Conservation (phyloP, 768 basidiomycete species). For the Lactarius sanguifluus region DNA sequence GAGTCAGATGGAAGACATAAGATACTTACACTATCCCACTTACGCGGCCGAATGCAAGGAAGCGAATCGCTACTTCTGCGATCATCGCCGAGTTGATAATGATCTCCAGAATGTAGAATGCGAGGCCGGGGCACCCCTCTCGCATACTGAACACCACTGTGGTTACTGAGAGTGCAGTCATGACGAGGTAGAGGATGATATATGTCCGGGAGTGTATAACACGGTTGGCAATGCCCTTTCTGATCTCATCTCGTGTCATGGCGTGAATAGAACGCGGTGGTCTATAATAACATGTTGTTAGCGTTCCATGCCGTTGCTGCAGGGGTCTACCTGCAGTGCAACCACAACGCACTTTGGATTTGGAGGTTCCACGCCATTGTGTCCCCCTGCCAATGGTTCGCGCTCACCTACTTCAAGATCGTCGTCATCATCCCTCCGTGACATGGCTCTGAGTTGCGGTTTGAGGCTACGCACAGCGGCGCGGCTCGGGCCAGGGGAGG, state of each 20-base stretch:
- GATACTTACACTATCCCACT: conserved; percentile 36
- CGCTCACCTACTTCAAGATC: conserved; percentile 37
- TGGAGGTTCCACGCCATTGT: conserved; percentile 25
- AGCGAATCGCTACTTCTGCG: conserved; percentile 85
- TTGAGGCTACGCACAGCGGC: not conserved
- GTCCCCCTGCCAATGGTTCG: conserved; percentile 33
- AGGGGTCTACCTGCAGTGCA: conserved; percentile 24
- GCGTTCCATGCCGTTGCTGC: conserved; percentile 17
- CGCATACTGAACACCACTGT: conserved; percentile 82
- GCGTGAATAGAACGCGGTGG: conserved; percentile 81
- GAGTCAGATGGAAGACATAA: conserved; percentile 5
- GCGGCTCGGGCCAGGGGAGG: not conserved
- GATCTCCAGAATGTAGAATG: conserved; percentile 88
- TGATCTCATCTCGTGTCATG: conserved; percentile 78
- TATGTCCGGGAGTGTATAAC: conserved; percentile 88
- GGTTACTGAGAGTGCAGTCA: conserved; percentile 84
- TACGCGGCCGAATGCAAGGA: conserved; percentile 91
- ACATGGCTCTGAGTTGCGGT: conserved; percentile 30
- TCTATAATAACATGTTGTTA: conserved; percentile 39
- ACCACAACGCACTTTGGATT: conserved; percentile 32
- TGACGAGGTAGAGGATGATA: conserved; percentile 82
- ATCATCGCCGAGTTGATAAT: conserved; percentile 93
- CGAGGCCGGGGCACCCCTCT: conserved; percentile 81
- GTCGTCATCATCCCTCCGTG: conserved; percentile 32
- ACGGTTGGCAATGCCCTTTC: conserved; percentile 82